Evolutionary conservation across 805 yeast genomes (phyloP).

Genomic region (Metschnikowia gelsemii): DNA sequence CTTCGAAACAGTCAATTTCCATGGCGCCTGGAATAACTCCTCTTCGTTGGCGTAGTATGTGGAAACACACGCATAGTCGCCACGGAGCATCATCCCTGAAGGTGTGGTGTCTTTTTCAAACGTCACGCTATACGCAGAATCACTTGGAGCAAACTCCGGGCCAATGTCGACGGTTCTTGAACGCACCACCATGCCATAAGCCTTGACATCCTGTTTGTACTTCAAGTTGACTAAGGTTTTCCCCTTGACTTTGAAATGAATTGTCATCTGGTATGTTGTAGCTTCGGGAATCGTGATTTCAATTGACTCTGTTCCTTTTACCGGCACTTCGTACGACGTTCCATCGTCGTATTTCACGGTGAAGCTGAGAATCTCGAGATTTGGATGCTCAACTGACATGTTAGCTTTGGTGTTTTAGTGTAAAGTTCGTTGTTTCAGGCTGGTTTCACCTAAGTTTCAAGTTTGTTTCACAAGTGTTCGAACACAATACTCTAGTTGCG

Average conservation of each 20-base stretch:
- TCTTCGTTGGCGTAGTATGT: slow-evolving; percentile 36
- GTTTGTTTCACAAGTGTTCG: not conserved
- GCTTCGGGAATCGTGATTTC: slow-evolving; percentile 38
- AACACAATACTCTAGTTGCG: too few relatives aligned
- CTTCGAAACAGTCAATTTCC: slow-evolving; percentile 38
- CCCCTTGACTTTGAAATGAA: slow-evolving; percentile 34
- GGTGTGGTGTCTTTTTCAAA: slow-evolving; percentile 40
- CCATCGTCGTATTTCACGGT: slow-evolving; percentile 32
- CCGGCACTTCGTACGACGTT: slow-evolving; percentile 26
- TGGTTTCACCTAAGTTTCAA: not conserved
- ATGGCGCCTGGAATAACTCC: slow-evolving; percentile 27
- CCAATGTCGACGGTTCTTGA: slow-evolving; percentile 33
- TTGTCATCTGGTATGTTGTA: slow-evolving; percentile 32
- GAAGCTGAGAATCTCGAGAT: slow-evolving; percentile 34
- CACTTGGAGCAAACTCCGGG: slow-evolving; percentile 32
- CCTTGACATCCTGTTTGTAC: slow-evolving; percentile 38
- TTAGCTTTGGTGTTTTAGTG: not conserved
- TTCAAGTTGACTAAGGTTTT: slow-evolving; percentile 30
- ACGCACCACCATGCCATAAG: slow-evolving; percentile 35
- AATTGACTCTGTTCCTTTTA: slow-evolving; percentile 30
- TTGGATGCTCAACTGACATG: slow-evolving; percentile 26
- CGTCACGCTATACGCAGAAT: slow-evolving; percentile 30
- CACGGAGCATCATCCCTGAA: slow-evolving; percentile 40
- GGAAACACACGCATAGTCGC: slow-evolving; percentile 30
- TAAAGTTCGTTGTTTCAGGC: not conserved